Evolutionary conservation across 371 early-diverging fungal genomes (phyloP), one percentile per base, ranked within the genome.

Genomic region (Circinella umbellata): DNA sequence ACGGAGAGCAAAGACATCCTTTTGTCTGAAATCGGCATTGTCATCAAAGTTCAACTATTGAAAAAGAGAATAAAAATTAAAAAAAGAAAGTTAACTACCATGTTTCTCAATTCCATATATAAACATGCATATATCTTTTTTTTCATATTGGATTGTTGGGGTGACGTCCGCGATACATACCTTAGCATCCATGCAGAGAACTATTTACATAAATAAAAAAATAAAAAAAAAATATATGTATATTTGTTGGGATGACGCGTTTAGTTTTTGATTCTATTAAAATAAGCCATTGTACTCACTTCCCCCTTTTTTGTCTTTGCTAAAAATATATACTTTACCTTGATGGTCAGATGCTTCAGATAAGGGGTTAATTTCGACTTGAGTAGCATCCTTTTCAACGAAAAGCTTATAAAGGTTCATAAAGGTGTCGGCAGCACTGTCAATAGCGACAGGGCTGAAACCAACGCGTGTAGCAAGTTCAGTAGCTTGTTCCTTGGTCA

Each of bases 321-420:
- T 2, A 27, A 27, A 27, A 27, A 27, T 27, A 27, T 4, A 51
- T 57, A 70, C 37, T 35, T 68, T 88, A 90, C 93, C 93, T 85
- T 96, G 92, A 77, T 95, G 91, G 63, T 89, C 92, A 47, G 89
- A 85, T 55, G 95, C 90, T 85, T 98, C 97, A 53, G 96, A 94
- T 79, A 99, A 88, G 54, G 98, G 99, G 88, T 99, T 99, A 80
- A 99, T 98, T 86, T 98, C 99, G 68, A 98, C 93, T 90, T 96
- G 92, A 65, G 98, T 96, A 70, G 97, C 95, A 80, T 99, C 98
- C 88, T 95, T 96, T 76, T 96, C 95, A 76, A 92, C 85, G 75
- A 99, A 99, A 82, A 98, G 87, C 78, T 95, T 92, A 92, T 96
- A 98, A 64, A 99, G 88, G 78, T 93, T 94, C 76, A 90, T 70